These are phyloP conservation scores for Trametes punicea DNA, from an alignment of 768 basidiomycete species.

Conservation along the genomic window DNA sequence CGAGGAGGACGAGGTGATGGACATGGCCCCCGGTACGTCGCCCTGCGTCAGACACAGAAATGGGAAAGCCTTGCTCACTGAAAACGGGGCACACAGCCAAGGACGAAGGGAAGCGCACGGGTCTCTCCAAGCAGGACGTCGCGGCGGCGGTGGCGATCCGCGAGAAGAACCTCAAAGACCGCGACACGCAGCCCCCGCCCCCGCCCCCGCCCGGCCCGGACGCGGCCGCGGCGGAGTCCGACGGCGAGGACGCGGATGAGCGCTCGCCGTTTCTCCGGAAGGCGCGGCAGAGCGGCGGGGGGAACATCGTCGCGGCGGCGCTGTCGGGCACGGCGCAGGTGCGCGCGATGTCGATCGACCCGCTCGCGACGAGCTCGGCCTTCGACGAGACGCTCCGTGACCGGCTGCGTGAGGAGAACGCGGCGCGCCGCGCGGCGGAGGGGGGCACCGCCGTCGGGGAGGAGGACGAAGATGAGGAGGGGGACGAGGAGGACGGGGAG, in stretches of 20 bases:
- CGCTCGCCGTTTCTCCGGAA: slow-evolving; percentile 37
- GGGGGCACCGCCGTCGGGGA: slow-evolving; percentile 24
- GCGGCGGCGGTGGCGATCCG: slow-evolving; percentile 85
- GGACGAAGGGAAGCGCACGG: slow-evolving; percentile 81
- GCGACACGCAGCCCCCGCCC: slow-evolving; percentile 1
- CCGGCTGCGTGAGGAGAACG: slow-evolving; percentile 44
- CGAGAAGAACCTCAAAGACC: slow-evolving; percentile 66
- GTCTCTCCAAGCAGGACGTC: slow-evolving; percentile 69
- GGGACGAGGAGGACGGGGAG: slow-evolving; percentile 37
- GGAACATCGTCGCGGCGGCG: slow-evolving; percentile 19
- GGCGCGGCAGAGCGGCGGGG: slow-evolving; percentile 11
- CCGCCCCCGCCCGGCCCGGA: slow-evolving; percentile 1
- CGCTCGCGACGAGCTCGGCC: slow-evolving; percentile 74
- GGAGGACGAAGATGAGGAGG: slow-evolving; percentile 41
- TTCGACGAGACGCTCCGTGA: slow-evolving; percentile 84
- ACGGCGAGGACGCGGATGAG: slow-evolving; percentile 30
- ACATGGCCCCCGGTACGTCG: slow-evolving; percentile 48
- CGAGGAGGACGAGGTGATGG: slow-evolving; percentile 81
- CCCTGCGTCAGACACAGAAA: too few species aligned
- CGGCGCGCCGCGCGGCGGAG: slow-evolving; percentile 43
- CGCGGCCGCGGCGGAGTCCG: slow-evolving; percentile 26
- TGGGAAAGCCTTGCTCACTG: neutral
- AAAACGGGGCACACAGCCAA: slow-evolving; percentile 33
- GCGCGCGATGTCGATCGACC: slow-evolving; percentile 67
- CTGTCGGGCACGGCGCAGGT: slow-evolving; percentile 14